These are phyloP conservation scores for Dendrocalamus sinicus DNA, from an alignment of 176 grass and related monocot species.

Conservation along the genomic window DNA sequence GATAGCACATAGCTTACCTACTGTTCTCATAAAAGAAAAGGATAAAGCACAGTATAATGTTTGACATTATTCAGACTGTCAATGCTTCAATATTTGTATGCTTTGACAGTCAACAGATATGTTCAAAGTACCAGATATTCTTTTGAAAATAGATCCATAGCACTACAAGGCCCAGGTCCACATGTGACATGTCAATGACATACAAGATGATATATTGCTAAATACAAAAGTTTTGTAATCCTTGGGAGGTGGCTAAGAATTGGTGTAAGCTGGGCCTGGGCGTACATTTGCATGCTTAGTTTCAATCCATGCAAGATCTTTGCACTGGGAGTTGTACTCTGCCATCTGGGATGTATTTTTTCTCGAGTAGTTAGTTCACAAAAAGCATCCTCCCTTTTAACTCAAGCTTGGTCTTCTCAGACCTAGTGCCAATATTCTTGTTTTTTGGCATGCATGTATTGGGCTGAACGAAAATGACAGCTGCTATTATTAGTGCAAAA, in stretches of 20 bases:
- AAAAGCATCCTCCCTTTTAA: conserved; percentile 22
- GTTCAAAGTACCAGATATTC: conserved; percentile 1
- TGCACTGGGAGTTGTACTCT: conserved; percentile 2
- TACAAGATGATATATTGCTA: background rate
- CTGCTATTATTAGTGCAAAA: conserved; percentile 15
- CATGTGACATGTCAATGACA: conserved; percentile 19
- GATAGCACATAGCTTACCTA: background rate
- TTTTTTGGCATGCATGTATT: conserved; percentile 7
- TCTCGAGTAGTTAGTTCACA: background rate
- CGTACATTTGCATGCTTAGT: conserved; percentile 8
- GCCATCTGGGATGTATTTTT: background rate
- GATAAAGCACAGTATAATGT: background rate
- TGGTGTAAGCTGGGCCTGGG: background rate
- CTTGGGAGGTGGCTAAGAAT: background rate
- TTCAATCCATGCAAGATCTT: conserved; percentile 23
- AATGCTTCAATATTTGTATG: background rate
- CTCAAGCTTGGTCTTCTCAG: conserved; percentile 29
- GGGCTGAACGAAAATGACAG: background rate
- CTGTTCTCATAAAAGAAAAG: background rate
- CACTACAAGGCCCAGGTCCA: background rate
- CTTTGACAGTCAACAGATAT: background rate
- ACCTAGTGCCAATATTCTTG: background rate
- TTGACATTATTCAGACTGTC: background rate
- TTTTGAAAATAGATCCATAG: conserved; percentile 28
- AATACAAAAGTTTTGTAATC: background rate